Evolutionary conservation across 805 yeast genomes (phyloP), one percentile per base, ranked within the genome.

Genomic region (Candida oleophila): DNA sequence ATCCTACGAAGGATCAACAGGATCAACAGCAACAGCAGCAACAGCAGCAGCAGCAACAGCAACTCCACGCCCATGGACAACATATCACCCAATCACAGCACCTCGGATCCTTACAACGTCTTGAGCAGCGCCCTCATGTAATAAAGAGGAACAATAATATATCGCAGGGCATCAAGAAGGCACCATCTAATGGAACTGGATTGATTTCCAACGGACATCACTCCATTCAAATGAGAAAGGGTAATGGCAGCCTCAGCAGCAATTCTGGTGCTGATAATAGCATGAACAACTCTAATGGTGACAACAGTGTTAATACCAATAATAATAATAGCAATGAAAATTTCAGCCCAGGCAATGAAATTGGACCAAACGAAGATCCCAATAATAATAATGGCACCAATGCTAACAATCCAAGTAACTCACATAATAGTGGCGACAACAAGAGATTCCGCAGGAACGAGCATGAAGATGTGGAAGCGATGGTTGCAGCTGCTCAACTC

Each of bases 391-490:
- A 36, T 34, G 37, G 18, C 18, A 34, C n/a, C n/a, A n/a, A 15
- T 7, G n/a, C 37, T 7, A 14, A 12, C 18, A 11, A 12, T 34
- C 19, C 19, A 7, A 34, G 18, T 7, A 34, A 34, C 16, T 9
- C 8, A 9, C 11, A 12, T 28, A 28, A 8, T 28, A 34, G 37
- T 14, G 37, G 37, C 16, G 37, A 19, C 18, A 34, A 34, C 18
- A 7, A 34, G 15, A 20, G 15, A 30, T 43, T 19, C 14, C 41
- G 36, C 16, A 34, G 35, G 9, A 32, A 41, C 12, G 28, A 25
- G 19, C 49, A 38, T 21, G 65, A 59, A 36, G 69, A 64, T 21
- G 67, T 66, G 12, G 73, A 66, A 14, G 68, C 66, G 14, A 66
- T 68, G 53, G 65, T 66, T 3, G 65, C 64, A 1, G 66, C 66